A percentile compares a stretch with the other conserved stretches of the same genome.
phyloP scores from a whole-genome alignment of 805 yeast species.

The Starmerella bombi region DNA sequence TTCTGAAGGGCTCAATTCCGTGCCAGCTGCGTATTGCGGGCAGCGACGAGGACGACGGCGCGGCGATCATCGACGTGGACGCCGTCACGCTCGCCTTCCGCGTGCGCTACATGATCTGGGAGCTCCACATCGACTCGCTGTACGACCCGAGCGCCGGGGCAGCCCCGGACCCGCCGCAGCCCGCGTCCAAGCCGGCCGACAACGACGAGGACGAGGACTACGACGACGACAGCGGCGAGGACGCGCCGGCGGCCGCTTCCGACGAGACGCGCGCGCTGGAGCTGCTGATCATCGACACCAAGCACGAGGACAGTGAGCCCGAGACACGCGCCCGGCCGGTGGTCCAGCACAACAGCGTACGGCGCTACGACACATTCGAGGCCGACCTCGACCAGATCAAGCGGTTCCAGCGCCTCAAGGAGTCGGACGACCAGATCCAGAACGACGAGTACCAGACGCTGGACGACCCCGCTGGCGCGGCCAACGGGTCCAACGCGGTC shows the following conservation, averaged over 20 bases:
- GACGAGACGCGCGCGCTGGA: conserved; percentile 11
- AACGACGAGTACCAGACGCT: conserved; percentile 15
- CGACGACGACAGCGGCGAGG: conserved; percentile 20
- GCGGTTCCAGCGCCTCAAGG: conserved; percentile 64
- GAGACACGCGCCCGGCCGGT: conserved; percentile 19
- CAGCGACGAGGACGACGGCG: conserved; percentile 6
- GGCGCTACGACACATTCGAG: conserved; percentile 54
- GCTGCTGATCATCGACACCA: conserved; percentile 14
- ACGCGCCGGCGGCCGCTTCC: conserved; percentile 23
- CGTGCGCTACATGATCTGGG: conserved; percentile 33
- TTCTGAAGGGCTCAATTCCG: conserved; percentile 24
- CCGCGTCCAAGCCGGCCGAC: neutral
- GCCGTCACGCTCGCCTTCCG: conserved; percentile 28
- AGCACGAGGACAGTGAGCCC: conserved; percentile 18
- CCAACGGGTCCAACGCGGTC: neutral
- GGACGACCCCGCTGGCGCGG: conserved; percentile 9
- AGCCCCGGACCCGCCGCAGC: neutral
- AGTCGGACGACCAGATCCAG: conserved; percentile 56
- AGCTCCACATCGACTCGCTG: conserved; percentile 12
- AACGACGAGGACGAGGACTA: conserved; percentile 31
- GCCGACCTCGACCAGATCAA: conserved; percentile 57
- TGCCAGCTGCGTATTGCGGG: conserved; percentile 19
- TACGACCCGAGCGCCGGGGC: neutral
- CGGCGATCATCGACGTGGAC: conserved; percentile 22
- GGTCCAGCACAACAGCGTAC: conserved; percentile 37